Conservation (phyloP, 306 rosid genomes). For the Prinsepia uniflora region DNA sequence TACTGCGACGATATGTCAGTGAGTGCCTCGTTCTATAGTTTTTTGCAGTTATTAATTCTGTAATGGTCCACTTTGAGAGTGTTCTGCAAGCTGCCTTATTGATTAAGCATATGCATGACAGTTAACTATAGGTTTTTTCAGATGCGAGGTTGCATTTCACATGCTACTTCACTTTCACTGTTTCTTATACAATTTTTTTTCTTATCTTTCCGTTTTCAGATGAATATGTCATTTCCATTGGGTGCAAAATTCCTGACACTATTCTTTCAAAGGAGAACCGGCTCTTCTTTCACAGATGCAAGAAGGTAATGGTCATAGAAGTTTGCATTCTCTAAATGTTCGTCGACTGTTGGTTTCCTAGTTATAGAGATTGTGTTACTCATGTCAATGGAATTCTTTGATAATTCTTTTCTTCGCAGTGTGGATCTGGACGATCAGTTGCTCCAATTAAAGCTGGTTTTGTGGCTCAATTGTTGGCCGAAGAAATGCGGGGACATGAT, state of each 20-base stretch:
- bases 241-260: constrained; percentile 97
- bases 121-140: no score
- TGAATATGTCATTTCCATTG: constrained; percentile 84
- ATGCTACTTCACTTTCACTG: not conserved
- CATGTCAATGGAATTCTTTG: not conserved
- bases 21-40: constrained; percentile 28
- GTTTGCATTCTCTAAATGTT: not conserved
- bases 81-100: not conserved
- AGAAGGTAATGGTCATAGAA: constrained; percentile 54
- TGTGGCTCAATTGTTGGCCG: constrained; percentile 97
- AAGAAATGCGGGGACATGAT: constrained; percentile 67
- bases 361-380: not conserved
- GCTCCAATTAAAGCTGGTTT: constrained; percentile 96
- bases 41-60: constrained; percentile 3
- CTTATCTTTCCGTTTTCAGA: constrained; percentile 33
- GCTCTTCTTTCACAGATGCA: constrained; percentile 92
- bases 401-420: constrained; percentile 43
- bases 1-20: constrained; percentile 88
- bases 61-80: not conserved
- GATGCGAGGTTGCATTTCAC: not conserved
- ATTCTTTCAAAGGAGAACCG: constrained; percentile 95
- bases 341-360: not conserved
- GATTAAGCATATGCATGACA: not conserved
- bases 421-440: constrained; percentile 92
- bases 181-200: constrained; percentile 5